phyloP scores from a whole-genome alignment of 1,139 yeast genomes.

The Nakaseomyces glabratus region DNA sequence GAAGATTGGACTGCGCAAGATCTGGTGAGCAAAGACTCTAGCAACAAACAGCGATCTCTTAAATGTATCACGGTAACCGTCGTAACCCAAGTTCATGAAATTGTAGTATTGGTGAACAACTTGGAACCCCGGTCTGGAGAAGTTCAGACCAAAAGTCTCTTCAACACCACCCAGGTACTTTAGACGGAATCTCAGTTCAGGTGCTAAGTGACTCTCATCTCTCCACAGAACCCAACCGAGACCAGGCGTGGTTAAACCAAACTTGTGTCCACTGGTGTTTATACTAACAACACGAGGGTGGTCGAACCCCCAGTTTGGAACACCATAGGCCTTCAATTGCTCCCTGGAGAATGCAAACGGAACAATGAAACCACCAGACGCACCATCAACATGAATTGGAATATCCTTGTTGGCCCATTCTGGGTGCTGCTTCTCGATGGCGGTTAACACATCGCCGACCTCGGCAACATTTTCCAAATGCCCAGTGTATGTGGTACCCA shows the following conservation, averaged over 20 bases:
- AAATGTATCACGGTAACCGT: slow-evolving; percentile 61
- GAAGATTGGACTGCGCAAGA: slow-evolving; percentile 40
- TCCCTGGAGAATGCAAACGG: slow-evolving; percentile 71
- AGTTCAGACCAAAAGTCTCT: slow-evolving; percentile 77
- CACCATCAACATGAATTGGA: slow-evolving; percentile 91
- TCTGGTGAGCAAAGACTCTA: slow-evolving; percentile 22
- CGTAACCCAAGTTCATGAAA: slow-evolving; percentile 57
- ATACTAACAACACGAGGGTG: slow-evolving; percentile 70
- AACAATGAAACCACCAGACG: slow-evolving; percentile 82
- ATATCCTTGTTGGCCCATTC: slow-evolving; percentile 46
- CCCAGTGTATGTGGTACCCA: slow-evolving; percentile 91
- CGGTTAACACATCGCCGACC: slow-evolving; percentile 54
- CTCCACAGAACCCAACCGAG: slow-evolving; percentile 90
- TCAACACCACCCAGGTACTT: slow-evolving; percentile 86
- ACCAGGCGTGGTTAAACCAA: slow-evolving; percentile 84
- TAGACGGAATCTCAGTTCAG: slow-evolving; percentile 63
- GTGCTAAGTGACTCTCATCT: slow-evolving; percentile 54
- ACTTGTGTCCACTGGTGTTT: slow-evolving; percentile 92
- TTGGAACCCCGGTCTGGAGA: slow-evolving; percentile 89
- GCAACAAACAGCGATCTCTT: slow-evolving; percentile 42
- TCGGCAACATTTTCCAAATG: slow-evolving; percentile 72
- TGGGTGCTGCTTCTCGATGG: slow-evolving; percentile 41
- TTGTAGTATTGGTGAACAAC: slow-evolving; percentile 82
- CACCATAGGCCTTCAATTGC: slow-evolving; percentile 17
- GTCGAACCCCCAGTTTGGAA: slow-evolving; percentile 66